Conservation (phyloP, 495 filamentous ascomycete genomes). For the Tuber microsphaerosporum region DNA sequence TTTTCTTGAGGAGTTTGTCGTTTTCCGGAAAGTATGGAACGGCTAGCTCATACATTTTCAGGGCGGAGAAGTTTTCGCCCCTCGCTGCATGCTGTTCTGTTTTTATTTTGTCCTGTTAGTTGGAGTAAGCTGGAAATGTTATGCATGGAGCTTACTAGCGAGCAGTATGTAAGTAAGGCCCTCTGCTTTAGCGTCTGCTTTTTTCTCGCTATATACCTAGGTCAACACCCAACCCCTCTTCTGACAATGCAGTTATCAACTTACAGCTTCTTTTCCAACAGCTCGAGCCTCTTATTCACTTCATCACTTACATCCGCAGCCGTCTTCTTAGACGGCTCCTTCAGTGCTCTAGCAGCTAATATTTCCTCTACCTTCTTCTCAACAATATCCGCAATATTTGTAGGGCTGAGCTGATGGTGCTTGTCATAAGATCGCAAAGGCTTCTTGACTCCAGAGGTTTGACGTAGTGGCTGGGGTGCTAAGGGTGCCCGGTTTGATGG, state of each 20-base stretch:
- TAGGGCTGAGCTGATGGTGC: constrained; percentile 44
- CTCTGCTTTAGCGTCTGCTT: constrained; percentile 67
- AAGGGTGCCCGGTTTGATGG: constrained; percentile 20
- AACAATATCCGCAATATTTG: constrained; percentile 80
- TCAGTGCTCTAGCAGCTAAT: constrained; percentile 60
- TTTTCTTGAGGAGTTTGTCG: constrained; percentile 70
- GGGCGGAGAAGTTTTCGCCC: constrained; percentile 67
- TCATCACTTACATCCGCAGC: constrained; percentile 58
- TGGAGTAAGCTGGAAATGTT: background rate
- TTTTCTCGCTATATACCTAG: constrained; percentile 46
- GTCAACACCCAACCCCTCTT: background rate
- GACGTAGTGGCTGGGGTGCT: constrained; percentile 24
- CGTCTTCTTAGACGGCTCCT: constrained; percentile 27
- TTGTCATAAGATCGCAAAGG: constrained; percentile 28
- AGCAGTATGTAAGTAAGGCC: constrained; percentile 78
- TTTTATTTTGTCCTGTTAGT: background rate
- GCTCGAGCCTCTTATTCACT: constrained; percentile 70
- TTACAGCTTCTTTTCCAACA: constrained; percentile 68
- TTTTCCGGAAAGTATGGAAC: constrained; percentile 80
- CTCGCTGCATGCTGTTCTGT: constrained; percentile 69
- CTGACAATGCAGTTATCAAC: background rate
- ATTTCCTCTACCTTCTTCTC: constrained; percentile 86
- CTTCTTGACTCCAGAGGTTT: constrained; percentile 40
- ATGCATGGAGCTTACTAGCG: constrained; percentile 48
- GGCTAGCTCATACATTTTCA: constrained; percentile 82